Conservation (phyloP, 1,284 basidiomycete species). For the Trichosporon asahii region DNA sequence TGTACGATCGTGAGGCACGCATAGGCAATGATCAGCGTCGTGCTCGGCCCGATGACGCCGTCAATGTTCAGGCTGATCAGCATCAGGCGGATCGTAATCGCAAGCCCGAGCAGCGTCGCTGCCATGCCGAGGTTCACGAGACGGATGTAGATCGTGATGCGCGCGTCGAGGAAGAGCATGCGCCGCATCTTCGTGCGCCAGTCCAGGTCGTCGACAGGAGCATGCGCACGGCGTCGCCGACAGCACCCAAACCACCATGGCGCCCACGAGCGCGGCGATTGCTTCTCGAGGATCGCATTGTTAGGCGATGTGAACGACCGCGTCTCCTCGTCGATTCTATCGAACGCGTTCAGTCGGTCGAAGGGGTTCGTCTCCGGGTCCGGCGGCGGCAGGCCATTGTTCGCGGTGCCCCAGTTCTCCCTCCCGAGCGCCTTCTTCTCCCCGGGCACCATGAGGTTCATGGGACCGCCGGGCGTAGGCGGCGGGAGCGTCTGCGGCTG, state of each 20-base stretch:
- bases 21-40: slow-evolving; percentile 55
- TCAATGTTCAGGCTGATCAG: slow-evolving; percentile 41
- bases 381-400: slow-evolving; percentile 6
- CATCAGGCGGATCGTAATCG: slow-evolving; percentile 50
- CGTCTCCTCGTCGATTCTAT: slow-evolving; percentile 26
- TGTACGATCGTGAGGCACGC: slow-evolving; percentile 55
- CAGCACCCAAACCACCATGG: slow-evolving; percentile 1
- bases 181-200: slow-evolving; percentile 43
- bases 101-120: slow-evolving; percentile 52
- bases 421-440: slow-evolving; percentile 4
- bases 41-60: slow-evolving; percentile 56
- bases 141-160: slow-evolving; percentile 56
- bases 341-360: slow-evolving; percentile 25
- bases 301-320: slow-evolving; percentile 11
- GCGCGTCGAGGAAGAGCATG: slow-evolving; percentile 52
- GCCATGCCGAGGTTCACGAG: slow-evolving; percentile 55
- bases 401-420: slow-evolving; percentile 14
- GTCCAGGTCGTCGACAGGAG: slow-evolving; percentile 24
- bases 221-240: background rate
- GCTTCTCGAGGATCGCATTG: slow-evolving; percentile 1
- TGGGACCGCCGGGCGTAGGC: slow-evolving; percentile 18
- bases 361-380: slow-evolving; percentile 19
- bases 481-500: slow-evolving; percentile 20
- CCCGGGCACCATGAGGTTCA: background rate
- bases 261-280: background rate